Base-by-base conservation (phyloP, 768 basidiomycete genomes). In the Serendipita indica region DNA sequence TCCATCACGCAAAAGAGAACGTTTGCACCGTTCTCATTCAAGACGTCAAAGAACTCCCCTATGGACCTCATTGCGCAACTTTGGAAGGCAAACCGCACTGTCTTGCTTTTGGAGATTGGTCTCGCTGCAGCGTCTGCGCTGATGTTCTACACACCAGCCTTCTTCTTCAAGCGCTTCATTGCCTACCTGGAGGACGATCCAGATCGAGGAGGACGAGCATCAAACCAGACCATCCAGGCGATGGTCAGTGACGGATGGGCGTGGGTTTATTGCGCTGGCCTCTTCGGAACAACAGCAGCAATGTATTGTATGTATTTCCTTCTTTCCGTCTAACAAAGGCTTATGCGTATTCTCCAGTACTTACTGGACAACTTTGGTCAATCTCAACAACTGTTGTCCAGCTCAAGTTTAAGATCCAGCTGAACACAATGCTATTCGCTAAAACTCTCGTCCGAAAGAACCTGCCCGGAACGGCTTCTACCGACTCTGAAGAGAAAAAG, bases 401-500 rank as follows among this genome's bases (percentile, higher is more conserved):
- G 71, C 79, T 81, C 54, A 77, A 82, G 30, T 68, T 91, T 28
- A 79, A 78, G 49, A 75, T 84, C 33, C 86, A 91, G 65, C 74
- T 93, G 46, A 90, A 90, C 70, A 82, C 86, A n/a, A 77, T 83
- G 58, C 73, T 93, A 3, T 92, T 86, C 67, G 80, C 81, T 18
- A 93, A 93, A 71, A 91, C 88, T 0, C 78, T 92, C 14, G 79
- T 87, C 13, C 80, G 89, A 46, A 92, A 93, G 69, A 86, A 90
- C 62, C 72, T 86, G 25, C 88, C 86, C 0, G 85, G 67, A 13
- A 60, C 63, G 16, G 60, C 64, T 16, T 54, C 59, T n/a, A 46
- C 59, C 27, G 20, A 46, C 6, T 12, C 33, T 7, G 52, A 60
- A 3, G 60, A 62, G 46, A 62, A 61, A 41, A 32, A 57, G 1